Evolutionary conservation across 257 asterid genomes (phyloP).

Genomic region (Plantago major): DNA sequence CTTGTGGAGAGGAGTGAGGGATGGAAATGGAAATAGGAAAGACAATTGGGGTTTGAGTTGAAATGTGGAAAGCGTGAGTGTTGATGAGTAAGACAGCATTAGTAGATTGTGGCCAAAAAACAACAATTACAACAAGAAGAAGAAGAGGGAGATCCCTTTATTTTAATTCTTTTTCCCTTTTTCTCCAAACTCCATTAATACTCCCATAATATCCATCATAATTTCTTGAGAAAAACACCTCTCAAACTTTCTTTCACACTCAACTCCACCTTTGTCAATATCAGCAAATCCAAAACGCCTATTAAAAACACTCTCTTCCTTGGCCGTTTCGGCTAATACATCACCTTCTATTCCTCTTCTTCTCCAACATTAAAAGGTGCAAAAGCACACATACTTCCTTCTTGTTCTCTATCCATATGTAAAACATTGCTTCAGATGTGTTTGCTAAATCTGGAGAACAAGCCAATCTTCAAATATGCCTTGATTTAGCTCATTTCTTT

Average conservation of each 20-base stretch:
- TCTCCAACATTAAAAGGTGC: slow-evolving; percentile 14
- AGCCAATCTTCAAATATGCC: slow-evolving; percentile 7
- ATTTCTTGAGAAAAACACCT: slow-evolving; percentile 21
- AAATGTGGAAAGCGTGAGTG: not conserved
- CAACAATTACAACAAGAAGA: too few relatives aligned
- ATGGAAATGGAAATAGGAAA: not conserved
- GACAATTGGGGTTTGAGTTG: slow-evolving; percentile 2
- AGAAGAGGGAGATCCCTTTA: not conserved
- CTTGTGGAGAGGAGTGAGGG: not conserved
- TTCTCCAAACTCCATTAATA: slow-evolving; percentile 20
- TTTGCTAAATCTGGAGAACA: slow-evolving; percentile 20
- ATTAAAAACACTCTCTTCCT: not conserved
- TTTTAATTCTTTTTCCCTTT: not conserved
- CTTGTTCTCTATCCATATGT: slow-evolving; percentile 19
- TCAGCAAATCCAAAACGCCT: slow-evolving; percentile 36
- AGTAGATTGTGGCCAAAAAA: slow-evolving; percentile 30
- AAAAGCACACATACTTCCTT: slow-evolving; percentile 15
- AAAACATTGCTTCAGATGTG: slow-evolving; percentile 20
- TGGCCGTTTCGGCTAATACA: slow-evolving; percentile 21
- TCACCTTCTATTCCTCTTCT: not conserved
- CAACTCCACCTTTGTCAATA: slow-evolving; percentile 25
- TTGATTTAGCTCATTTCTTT: not conserved
- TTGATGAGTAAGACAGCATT: slow-evolving; percentile 51
- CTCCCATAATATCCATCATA: slow-evolving; percentile 10
- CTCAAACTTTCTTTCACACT: too few relatives aligned